phyloP scores from a whole-genome alignment of 2,329 filamentous ascomycete species.

The Fusarium secorum region DNA sequence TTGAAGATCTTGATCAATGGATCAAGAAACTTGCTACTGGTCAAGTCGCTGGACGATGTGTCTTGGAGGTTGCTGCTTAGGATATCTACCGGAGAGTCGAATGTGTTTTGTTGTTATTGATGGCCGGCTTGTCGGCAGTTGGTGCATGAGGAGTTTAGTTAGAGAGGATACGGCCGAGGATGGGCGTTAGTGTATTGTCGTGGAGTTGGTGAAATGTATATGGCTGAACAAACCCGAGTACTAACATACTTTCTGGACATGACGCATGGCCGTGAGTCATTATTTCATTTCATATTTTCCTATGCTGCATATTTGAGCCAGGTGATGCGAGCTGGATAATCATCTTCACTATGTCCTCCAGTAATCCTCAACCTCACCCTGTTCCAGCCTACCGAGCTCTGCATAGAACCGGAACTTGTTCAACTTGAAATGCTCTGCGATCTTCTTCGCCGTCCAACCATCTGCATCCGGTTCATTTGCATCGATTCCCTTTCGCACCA shows the following conservation, averaged over 20 bases:
- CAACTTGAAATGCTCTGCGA: not conserved
- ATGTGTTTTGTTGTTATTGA: accelerated
- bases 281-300: not conserved
- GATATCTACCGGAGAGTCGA: accelerated
- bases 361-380: not conserved
- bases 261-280: accelerated
- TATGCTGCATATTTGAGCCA: not conserved
- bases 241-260: not conserved
- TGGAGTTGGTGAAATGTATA: not conserved
- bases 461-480: accelerated
- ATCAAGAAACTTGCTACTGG: conserved; percentile 35
- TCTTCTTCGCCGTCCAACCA: not conserved
- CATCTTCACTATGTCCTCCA: not conserved
- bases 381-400: not conserved
- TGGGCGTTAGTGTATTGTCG: too few relatives aligned
- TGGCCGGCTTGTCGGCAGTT: accelerated
- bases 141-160: not conserved
- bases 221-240: not conserved
- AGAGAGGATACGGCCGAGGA: not conserved
- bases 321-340: not conserved
- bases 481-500: not conserved
- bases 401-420: accelerated
- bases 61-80: conserved; percentile 29
- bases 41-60: conserved; percentile 36
- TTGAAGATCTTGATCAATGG: conserved; percentile 38